These are phyloP conservation scores for Microbotryum saponariae DNA, from an alignment of 1,284 basidiomycete species.

Conservation along the genomic window DNA sequence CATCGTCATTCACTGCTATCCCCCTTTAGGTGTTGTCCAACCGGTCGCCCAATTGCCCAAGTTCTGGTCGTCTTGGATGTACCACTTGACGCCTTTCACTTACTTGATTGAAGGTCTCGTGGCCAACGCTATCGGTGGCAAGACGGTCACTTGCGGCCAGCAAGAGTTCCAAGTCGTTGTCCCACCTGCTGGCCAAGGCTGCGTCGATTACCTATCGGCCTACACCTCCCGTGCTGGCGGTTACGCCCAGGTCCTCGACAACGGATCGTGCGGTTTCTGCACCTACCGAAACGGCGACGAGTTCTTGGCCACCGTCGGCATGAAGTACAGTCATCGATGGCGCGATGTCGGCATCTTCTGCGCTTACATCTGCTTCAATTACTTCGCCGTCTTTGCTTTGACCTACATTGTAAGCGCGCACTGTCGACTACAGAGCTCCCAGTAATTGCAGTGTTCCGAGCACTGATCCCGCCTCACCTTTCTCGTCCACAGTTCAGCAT, in stretches of 20 bases:
- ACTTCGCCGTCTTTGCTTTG: constrained; percentile 11
- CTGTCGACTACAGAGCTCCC: too few species aligned
- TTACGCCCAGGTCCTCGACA: constrained; percentile 37
- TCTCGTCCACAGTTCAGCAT: neutral
- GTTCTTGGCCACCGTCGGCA: constrained; percentile 26
- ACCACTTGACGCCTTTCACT: constrained; percentile 62
- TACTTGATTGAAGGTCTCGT: constrained; percentile 45
- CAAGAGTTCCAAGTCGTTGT: constrained; percentile 43
- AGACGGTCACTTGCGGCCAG: constrained; percentile 42
- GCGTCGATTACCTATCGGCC: constrained; percentile 42
- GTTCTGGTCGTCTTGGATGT: constrained; percentile 54
- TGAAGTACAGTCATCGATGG: constrained; percentile 44
- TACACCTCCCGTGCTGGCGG: constrained; percentile 40
- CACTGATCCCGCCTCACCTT: neutral
- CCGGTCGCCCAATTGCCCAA: neutral
- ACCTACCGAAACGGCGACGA: constrained; percentile 30
- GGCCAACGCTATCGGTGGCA: constrained; percentile 39
- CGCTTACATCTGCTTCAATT: constrained; percentile 45
- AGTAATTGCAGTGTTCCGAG: too few species aligned
- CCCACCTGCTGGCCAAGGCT: constrained; percentile 42
- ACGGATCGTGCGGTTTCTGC: constrained; percentile 43
- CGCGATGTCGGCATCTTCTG: constrained; percentile 58
- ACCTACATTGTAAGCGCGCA: constrained; percentile 15
- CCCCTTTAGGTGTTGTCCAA: too few species aligned
- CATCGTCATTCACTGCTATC: neutral